A percentile compares a stretch with the other conserved stretches of the same genome.
These are phyloP conservation scores for Wickerhamiella siamensis DNA, from an alignment of 805 yeast species.

Conservation along the genomic window DNA sequence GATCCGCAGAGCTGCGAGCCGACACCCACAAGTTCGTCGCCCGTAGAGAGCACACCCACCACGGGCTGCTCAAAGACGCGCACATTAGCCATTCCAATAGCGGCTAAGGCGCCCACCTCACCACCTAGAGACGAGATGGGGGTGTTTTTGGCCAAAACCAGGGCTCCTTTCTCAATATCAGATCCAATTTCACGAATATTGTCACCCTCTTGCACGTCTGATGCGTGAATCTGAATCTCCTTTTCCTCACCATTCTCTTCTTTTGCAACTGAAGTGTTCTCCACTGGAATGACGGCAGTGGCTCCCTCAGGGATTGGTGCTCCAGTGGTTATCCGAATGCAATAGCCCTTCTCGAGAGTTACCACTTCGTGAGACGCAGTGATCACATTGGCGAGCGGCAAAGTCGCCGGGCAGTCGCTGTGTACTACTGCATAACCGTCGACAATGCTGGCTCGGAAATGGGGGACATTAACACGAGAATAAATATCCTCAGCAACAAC, in stretches of 20 bases:
- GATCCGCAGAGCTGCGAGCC: constrained; percentile 24
- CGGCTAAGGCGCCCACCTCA: constrained; percentile 35
- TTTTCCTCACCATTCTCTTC: constrained; percentile 33
- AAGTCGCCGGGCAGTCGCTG: constrained; percentile 33
- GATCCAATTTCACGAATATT: constrained; percentile 37
- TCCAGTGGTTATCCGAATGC: constrained; percentile 40
- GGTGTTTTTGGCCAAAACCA: constrained; percentile 28
- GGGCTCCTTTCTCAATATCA: constrained; percentile 30
- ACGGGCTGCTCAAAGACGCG: constrained; percentile 30
- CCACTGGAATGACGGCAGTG: constrained; percentile 40
- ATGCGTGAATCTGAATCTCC: constrained; percentile 29
- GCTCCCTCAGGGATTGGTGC: constrained; percentile 44
- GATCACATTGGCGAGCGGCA: constrained; percentile 20
- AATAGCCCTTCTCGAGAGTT: constrained; percentile 23
- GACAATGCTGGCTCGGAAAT: constrained; percentile 40
- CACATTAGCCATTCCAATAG: constrained; percentile 31
- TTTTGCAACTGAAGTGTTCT: constrained; percentile 31
- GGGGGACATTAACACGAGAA: constrained; percentile 32
- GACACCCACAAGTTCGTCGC: constrained; percentile 35
- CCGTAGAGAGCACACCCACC: constrained; percentile 38
- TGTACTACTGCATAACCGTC: constrained; percentile 41
- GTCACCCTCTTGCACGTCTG: constrained; percentile 29
- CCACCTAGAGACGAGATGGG: constrained; percentile 32
- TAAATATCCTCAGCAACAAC: constrained; percentile 31
- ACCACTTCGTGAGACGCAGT: constrained; percentile 23